Evolutionary conservation across 2,329 filamentous ascomycete species (phyloP), one percentile per base, ranked within the genome.

Genomic region (Aureobasidium pullulans): DNA sequence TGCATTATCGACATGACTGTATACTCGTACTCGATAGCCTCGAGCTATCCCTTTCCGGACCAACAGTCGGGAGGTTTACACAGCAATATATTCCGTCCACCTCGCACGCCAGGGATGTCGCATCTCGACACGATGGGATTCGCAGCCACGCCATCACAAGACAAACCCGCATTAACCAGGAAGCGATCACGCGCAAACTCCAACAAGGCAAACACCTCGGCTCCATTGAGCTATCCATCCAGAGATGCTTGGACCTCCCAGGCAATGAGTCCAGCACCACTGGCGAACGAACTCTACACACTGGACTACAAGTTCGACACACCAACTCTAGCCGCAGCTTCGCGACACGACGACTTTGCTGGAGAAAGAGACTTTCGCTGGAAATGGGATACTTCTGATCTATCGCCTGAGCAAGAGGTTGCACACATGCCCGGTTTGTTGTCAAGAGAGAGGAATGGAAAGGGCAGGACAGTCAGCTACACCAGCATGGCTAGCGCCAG

Each of bases 221-320:
- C 59, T 1, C n/a, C 50, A 16, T 3, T 50, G 11, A 29, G 23
- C 13, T 23, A 53, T 34, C 36, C 6, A 6, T 5, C 11, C 7
- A 49, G 23, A 46, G 31, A 61, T 32, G n/a, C 9, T n/a, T 57
- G 37, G 28, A 32, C 29, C 5, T 15, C 43, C 0, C 50, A 52
- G 23, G 52, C 42, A 8, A 50, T 43, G 15, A 62, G 60, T 15
- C 62, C 60, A 40, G 43, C 60, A 16, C 58, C 75, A 3, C 73
- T 80, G 52, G 78, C 80, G 13, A 79, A 81, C 67, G 78, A 80
- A 49, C 73, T 72, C 63, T 82, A 82, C 68, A 69, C 70, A 19
- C 69, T 81, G 4, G 78, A 77, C 37, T 77, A 77, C 40, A 79
- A 79, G 1, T 70, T 79, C 66, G 79, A 81, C 60, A 77, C 73